Conservation (phyloP, 2,329 filamentous ascomycete genomes). For the Sphaerulina populicola region DNA sequence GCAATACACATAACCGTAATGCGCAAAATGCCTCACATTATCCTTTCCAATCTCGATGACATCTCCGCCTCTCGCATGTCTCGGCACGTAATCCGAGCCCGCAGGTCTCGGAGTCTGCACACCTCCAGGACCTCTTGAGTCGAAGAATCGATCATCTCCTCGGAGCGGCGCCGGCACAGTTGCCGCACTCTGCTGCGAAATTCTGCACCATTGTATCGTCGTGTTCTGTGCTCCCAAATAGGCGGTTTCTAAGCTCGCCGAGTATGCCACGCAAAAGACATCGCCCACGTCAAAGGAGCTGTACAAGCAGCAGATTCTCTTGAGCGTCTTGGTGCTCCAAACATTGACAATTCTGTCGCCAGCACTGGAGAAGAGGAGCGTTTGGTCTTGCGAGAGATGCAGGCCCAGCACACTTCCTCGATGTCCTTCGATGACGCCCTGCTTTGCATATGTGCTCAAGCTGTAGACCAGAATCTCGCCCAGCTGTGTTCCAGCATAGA, state of each 20-base stretch:
- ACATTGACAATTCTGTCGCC: conserved; percentile 92
- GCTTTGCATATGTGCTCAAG: conserved; percentile 74
- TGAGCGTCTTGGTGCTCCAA: conserved; percentile 72
- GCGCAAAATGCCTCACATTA: conserved; percentile 79
- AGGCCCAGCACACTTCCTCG: conserved; percentile 83
- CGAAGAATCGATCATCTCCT: conserved; percentile 83
- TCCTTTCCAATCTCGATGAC: conserved; percentile 73
- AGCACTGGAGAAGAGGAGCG: conserved; percentile 80
- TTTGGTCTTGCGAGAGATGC: conserved; percentile 65
- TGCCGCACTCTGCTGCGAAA: conserved; percentile 15
- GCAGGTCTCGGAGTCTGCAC: conserved; percentile 65
- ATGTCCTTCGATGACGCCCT: conserved; percentile 74
- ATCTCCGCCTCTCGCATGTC: conserved; percentile 50
- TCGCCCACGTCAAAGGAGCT: conserved; percentile 91
- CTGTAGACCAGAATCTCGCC: conserved; percentile 91
- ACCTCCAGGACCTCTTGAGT: conserved; percentile 78
- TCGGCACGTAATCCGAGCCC: conserved; percentile 43
- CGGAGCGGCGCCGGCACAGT: conserved; percentile 44
- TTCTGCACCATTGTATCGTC: conserved; percentile 81
- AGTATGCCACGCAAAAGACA: conserved; percentile 91
- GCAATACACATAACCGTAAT: conserved; percentile 92
- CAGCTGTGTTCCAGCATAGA: conserved; percentile 88
- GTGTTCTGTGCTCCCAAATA: conserved; percentile 94
- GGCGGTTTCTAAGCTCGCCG: conserved; percentile 65
- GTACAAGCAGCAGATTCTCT: conserved; percentile 78